These are phyloP conservation scores for Shiraia bambusicola DNA, from an alignment of 2,329 filamentous ascomycete species.

Conservation along the genomic window DNA sequence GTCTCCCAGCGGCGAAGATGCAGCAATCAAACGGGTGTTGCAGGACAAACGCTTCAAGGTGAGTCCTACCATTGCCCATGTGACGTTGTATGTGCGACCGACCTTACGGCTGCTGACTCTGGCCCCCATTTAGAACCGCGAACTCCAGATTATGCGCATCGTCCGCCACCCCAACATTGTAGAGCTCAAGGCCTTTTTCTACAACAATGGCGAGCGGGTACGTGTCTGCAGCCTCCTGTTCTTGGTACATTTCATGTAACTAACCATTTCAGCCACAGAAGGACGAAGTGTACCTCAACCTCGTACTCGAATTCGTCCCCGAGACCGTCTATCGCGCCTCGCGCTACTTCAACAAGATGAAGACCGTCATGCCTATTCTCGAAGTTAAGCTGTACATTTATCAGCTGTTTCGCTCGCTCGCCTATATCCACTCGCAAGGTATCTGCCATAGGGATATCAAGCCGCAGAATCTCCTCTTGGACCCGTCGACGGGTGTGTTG, in stretches of 20 bases:
- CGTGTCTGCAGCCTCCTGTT: constrained; percentile 36
- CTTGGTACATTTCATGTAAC: constrained; percentile 21
- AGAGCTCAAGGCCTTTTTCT: constrained; percentile 98
- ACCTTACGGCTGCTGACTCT: constrained; percentile 10
- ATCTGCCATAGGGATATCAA: constrained; percentile 99
- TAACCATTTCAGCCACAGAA: constrained; percentile 51
- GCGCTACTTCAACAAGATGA: constrained; percentile 99
- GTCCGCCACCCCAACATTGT: constrained; percentile 99
- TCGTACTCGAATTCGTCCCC: constrained; percentile 96
- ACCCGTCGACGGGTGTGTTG: constrained; percentile 85
- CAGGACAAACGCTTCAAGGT: constrained; percentile 99
- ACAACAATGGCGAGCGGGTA: constrained; percentile 98
- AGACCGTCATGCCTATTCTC: constrained; percentile 98
- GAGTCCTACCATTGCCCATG: constrained; percentile 35
- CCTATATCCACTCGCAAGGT: constrained; percentile 98
- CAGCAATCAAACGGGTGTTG: constrained; percentile 96
- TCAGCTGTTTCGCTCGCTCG: constrained; percentile 95
- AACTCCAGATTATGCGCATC: constrained; percentile 99
- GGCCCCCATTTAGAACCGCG: constrained; percentile 73
- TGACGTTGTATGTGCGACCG: constrained; percentile 3
- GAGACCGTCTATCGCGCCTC: constrained; percentile 98
- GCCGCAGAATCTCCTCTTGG: constrained; percentile 93
- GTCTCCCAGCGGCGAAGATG: constrained; percentile 95
- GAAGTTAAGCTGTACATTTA: constrained; percentile 99
- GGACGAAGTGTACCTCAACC: constrained; percentile 97